Evolutionary conservation across 2,329 filamentous ascomycete genomes (phyloP).

Genomic region (Gnomoniopsis sp.): DNA sequence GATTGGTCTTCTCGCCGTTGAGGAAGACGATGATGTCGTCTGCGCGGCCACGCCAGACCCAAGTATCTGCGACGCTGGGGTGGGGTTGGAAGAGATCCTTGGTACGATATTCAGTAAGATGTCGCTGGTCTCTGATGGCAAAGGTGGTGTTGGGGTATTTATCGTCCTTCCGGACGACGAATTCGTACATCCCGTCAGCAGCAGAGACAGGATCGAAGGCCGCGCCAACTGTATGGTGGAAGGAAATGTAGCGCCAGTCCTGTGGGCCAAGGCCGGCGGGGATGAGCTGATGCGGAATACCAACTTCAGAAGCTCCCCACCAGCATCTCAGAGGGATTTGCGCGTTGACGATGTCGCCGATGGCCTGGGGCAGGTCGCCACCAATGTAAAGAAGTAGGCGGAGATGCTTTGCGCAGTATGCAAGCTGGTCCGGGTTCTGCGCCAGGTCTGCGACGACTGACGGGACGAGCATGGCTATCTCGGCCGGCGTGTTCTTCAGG

Average conservation of each 20-base stretch:
- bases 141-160: conserved; percentile 2
- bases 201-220: conserved; percentile 5
- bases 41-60: conserved; percentile 28
- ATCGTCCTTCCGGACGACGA: not conserved
- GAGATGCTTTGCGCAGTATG: conserved; percentile 1
- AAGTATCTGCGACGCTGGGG: conserved; percentile 35
- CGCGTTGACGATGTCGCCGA: conserved; percentile 1
- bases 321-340: conserved; percentile 2
- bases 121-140: conserved; percentile 11
- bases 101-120: conserved; percentile 32
- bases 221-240: conserved; percentile 3
- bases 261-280: not conserved
- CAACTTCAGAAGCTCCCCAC: conserved; percentile 14
- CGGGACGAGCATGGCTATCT: conserved; percentile 30
- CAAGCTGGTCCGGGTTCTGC: not conserved
- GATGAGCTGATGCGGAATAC: conserved; percentile 11
- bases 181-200: not conserved
- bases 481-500: conserved; percentile 27
- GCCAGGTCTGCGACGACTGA: conserved; percentile 32
- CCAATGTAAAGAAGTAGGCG: conserved; percentile 5
- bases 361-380: conserved; percentile 6
- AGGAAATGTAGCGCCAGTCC: conserved; percentile 13
- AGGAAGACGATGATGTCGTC: conserved; percentile 30
- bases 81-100: conserved; percentile 42
- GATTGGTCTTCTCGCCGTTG: conserved; percentile 29